phyloP scores from a whole-genome alignment of 306 rosid genomes.

The Comarum palustre region DNA sequence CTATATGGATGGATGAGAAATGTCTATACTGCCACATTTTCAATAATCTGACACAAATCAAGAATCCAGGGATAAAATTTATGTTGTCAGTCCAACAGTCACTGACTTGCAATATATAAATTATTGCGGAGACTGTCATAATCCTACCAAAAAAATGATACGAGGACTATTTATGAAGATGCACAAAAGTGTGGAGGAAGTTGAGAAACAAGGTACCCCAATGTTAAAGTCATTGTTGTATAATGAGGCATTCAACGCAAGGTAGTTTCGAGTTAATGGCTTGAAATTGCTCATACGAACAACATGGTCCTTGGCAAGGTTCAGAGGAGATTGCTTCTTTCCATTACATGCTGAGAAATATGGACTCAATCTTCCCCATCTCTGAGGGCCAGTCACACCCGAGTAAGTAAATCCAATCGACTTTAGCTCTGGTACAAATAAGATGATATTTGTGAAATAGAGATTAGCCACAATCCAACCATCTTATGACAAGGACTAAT shows the following conservation, averaged over 20 bases:
- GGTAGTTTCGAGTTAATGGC: slow-evolving; percentile 43
- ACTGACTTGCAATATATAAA: neutral
- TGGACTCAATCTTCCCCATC: slow-evolving; percentile 73
- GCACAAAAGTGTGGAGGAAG: neutral
- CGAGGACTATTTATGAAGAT: neutral
- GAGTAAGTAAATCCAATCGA: slow-evolving; percentile 42
- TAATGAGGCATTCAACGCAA: slow-evolving; percentile 52
- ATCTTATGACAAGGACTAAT: neutral
- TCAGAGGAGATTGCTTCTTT: slow-evolving; percentile 65
- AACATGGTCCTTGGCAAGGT: slow-evolving; percentile 28
- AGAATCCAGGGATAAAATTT: neutral
- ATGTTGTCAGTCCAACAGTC: neutral
- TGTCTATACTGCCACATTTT: neutral
- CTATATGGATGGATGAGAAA: neutral
- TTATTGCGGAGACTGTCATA: neutral
- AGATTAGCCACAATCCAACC: neutral
- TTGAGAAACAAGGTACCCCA: slow-evolving; percentile 53
- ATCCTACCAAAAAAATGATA: neutral
- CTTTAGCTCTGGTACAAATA: neutral
- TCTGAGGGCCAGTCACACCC: slow-evolving; percentile 53
- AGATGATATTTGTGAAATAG: neutral
- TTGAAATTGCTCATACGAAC: slow-evolving; percentile 21
- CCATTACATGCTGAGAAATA: slow-evolving; percentile 50
- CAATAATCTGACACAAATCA: neutral
- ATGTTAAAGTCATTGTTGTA: slow-evolving; percentile 59